Conservation (phyloP, 805 yeast genomes). For the Sugiyamaella valdiviana region DNA sequence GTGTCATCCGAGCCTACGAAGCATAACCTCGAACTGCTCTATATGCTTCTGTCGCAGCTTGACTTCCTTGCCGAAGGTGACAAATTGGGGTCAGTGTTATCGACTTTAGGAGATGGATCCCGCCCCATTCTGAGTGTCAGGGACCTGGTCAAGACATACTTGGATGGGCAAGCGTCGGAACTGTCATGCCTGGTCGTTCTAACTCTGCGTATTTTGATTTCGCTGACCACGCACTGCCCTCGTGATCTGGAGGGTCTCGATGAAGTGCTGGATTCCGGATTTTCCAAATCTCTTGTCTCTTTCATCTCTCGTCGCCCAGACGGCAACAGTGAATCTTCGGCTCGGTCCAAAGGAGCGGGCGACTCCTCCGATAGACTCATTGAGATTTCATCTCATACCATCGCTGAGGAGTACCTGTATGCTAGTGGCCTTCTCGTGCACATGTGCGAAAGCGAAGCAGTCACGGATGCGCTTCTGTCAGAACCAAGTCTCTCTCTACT, state of each 20-base stretch:
- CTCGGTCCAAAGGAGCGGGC: background rate
- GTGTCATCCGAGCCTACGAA: background rate
- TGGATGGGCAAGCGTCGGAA: background rate
- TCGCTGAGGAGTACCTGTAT: slow-evolving; percentile 1
- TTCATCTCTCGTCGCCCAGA: background rate
- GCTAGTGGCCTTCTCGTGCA: slow-evolving; percentile 7
- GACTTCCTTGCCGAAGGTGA: slow-evolving; percentile 7
- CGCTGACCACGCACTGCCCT: background rate
- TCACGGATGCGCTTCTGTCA: background rate
- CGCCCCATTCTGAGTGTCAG: background rate
- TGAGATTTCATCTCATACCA: background rate
- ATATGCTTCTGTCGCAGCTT: slow-evolving; percentile 2
- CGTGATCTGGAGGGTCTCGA: background rate
- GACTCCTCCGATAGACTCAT: background rate
- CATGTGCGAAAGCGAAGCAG: slow-evolving; percentile 3
- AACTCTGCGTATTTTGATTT: background rate
- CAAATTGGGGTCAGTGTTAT: background rate
- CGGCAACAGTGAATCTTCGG: background rate
- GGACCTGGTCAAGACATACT: background rate
- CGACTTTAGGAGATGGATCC: background rate
- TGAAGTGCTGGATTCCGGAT: background rate
- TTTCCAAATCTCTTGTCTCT: background rate
- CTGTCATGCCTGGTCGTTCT: background rate
- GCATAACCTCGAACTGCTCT: background rate
- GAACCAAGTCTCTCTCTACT: background rate